phyloP scores from a whole-genome alignment of 2,329 filamentous ascomycete species.

The Periconia macrospinosa region DNA sequence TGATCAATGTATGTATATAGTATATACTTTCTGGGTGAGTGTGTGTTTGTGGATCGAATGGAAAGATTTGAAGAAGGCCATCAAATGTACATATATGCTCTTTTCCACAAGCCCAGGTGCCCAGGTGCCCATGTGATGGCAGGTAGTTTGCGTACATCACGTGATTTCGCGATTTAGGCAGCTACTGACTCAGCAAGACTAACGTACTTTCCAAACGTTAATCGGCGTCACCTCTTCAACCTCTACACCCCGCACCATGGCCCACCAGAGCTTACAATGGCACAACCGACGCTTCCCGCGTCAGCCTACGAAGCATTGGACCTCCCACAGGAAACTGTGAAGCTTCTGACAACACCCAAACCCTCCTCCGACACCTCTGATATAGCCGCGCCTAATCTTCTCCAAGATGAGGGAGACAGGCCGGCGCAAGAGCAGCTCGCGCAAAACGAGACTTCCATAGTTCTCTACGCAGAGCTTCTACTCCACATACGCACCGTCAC shows the following conservation, averaged over 20 bases:
- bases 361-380: constrained; percentile 11
- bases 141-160: too few species aligned
- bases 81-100: too few species aligned
- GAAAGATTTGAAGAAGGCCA: too few species aligned
- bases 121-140: too few species aligned
- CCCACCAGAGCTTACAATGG: constrained; percentile 31
- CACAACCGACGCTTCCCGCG: constrained; percentile 34
- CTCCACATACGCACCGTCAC: constrained; percentile 63
- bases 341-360: constrained; percentile 37
- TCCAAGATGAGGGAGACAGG: constrained; percentile 18
- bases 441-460: constrained; percentile 35
- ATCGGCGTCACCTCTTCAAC: background rate
- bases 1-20: too few species aligned
- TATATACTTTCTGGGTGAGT: too few species aligned
- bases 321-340: constrained; percentile 31
- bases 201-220: background rate
- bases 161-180: too few species aligned
- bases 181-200: background rate
- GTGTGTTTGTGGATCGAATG: too few species aligned
- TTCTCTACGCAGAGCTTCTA: constrained; percentile 62
- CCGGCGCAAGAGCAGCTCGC: constrained; percentile 23
- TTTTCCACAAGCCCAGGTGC: too few species aligned
- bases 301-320: constrained; percentile 41
- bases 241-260: constrained; percentile 24
- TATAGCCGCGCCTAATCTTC: constrained; percentile 33